Evolutionary conservation across 2,329 filamentous ascomycete species (phyloP).

Genomic region (Coleophoma crateriformis): DNA sequence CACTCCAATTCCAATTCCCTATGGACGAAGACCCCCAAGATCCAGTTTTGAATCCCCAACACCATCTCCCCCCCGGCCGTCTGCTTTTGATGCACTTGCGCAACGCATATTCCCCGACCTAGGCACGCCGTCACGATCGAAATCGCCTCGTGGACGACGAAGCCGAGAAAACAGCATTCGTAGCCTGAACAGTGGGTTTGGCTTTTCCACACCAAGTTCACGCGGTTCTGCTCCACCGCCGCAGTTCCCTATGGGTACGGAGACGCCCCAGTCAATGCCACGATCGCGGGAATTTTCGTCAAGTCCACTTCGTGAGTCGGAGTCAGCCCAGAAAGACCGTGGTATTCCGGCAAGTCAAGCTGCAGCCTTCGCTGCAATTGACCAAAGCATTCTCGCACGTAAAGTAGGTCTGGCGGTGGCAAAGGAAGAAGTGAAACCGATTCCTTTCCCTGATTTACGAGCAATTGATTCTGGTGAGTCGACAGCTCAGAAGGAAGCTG

Average conservation of each 20-base stretch:
- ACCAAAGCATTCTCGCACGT: slow-evolving; percentile 54
- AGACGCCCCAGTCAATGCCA: slow-evolving; percentile 15
- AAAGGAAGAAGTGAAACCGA: slow-evolving; percentile 33
- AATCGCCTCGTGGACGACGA: slow-evolving; percentile 23
- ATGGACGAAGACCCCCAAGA: slow-evolving; percentile 29
- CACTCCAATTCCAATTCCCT: slow-evolving; percentile 19
- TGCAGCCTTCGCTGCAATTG: slow-evolving; percentile 57
- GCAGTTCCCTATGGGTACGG: slow-evolving; percentile 16
- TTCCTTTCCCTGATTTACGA: slow-evolving; percentile 35
- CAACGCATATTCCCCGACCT: slow-evolving; percentile 56
- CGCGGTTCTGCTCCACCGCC: slow-evolving; percentile 13
- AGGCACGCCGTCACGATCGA: slow-evolving; percentile 22
- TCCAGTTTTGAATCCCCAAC: slow-evolving; percentile 36
- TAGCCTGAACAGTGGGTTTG: slow-evolving; percentile 16
- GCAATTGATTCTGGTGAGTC: slow-evolving; percentile 23
- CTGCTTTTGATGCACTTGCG: slow-evolving; percentile 54
- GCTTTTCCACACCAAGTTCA: slow-evolving; percentile 15
- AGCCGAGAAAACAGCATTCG: slow-evolving; percentile 17
- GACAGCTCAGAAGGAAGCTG: slow-evolving; percentile 2
- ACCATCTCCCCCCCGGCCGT: slow-evolving; percentile 47
- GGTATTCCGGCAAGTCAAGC: slow-evolving; percentile 38
- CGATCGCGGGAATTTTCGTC: slow-evolving; percentile 19
- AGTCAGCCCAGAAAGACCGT: slow-evolving; percentile 2
- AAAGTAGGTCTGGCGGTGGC: slow-evolving; percentile 43
- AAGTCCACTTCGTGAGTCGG: slow-evolving; percentile 13